These are phyloP conservation scores for Simplicillium aogashimaense DNA, from an alignment of 2,329 filamentous ascomycete species.

Conservation along the genomic window DNA sequence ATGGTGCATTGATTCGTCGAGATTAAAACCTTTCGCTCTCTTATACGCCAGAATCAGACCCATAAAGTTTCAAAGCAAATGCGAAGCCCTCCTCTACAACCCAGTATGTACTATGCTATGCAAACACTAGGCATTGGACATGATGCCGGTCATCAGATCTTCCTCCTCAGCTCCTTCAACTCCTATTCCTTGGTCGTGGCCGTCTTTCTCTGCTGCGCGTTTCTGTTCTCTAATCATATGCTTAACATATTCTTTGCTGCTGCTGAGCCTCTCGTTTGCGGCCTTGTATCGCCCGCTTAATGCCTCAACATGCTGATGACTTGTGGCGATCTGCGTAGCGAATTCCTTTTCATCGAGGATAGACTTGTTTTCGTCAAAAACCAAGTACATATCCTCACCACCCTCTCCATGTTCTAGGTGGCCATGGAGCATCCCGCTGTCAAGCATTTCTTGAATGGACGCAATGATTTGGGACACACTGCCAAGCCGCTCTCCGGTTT, in stretches of 20 bases:
- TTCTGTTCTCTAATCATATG: slow-evolving; percentile 35
- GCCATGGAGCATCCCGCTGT: slow-evolving; percentile 40
- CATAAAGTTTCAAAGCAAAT: background rate
- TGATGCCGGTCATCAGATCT: slow-evolving; percentile 45
- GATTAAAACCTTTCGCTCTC: background rate
- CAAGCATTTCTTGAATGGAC: slow-evolving; percentile 46
- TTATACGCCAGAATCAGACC: background rate
- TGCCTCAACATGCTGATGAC: slow-evolving; percentile 30
- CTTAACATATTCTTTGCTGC: slow-evolving; percentile 47
- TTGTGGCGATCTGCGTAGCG: slow-evolving; percentile 31
- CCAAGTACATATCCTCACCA: slow-evolving; percentile 35
- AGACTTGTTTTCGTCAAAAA: slow-evolving; percentile 33
- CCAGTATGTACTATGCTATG: too few species aligned
- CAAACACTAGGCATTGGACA: slow-evolving; percentile 9
- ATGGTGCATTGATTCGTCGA: too few species aligned
- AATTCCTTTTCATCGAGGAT: slow-evolving; percentile 41
- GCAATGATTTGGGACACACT: slow-evolving; percentile 31
- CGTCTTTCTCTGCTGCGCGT: slow-evolving; percentile 31
- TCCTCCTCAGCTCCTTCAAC: slow-evolving; percentile 48
- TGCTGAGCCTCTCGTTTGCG: slow-evolving; percentile 43
- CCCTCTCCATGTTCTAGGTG: slow-evolving; percentile 34
- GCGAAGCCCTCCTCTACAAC: too few species aligned
- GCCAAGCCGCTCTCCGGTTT: slow-evolving; percentile 34
- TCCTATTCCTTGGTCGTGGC: slow-evolving; percentile 20
- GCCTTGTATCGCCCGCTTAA: slow-evolving; percentile 37